Evolutionary conservation across 139 green algal genomes (phyloP).

Genomic region (Monoraphidium neglectum): DNA sequence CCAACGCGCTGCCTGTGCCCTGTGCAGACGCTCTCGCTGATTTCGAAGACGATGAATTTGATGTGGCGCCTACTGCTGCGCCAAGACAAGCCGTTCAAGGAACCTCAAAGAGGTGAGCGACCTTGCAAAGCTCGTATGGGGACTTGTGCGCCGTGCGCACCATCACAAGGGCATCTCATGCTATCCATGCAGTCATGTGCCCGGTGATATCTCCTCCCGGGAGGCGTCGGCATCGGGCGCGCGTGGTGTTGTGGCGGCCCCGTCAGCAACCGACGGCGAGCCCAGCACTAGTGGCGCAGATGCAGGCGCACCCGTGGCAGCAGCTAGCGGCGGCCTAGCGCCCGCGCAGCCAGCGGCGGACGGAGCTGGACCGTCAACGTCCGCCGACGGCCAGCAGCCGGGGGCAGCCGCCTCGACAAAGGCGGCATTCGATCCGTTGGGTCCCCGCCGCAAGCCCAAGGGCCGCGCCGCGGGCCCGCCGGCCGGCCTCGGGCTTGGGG

Average conservation of each 20-base stretch:
- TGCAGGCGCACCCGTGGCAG: not conserved
- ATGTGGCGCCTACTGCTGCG: no score
- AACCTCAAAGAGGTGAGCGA: no score
- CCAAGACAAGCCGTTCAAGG: no score
- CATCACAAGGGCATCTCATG: no score
- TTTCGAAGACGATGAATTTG: slow-evolving; percentile 40
- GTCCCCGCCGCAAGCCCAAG: not conserved
- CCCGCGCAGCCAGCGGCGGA: not conserved
- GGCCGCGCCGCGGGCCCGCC: not conserved
- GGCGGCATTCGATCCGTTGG: slow-evolving; percentile 20
- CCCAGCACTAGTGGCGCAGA: not conserved
- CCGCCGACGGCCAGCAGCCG: not conserved
- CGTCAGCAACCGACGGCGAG: not conserved
- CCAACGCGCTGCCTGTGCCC: not conserved
- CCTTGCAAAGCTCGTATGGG: no score
- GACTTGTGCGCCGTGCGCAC: no score
- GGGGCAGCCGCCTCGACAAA: not conserved
- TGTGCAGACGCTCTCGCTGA: slow-evolving; percentile 26
- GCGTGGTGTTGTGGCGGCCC: not conserved
- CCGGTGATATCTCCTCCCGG: no score
- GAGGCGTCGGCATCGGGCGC: not conserved
- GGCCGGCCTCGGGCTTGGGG: not conserved
- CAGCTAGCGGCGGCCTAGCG: not conserved
- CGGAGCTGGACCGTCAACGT: not conserved
- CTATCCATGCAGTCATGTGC: no score